Percentiles rank a stretch among this genome's conserved stretches.
Conservation (phyloP, 2,329 filamentous ascomycete genomes). For the Fusarium circinatum region DNA sequence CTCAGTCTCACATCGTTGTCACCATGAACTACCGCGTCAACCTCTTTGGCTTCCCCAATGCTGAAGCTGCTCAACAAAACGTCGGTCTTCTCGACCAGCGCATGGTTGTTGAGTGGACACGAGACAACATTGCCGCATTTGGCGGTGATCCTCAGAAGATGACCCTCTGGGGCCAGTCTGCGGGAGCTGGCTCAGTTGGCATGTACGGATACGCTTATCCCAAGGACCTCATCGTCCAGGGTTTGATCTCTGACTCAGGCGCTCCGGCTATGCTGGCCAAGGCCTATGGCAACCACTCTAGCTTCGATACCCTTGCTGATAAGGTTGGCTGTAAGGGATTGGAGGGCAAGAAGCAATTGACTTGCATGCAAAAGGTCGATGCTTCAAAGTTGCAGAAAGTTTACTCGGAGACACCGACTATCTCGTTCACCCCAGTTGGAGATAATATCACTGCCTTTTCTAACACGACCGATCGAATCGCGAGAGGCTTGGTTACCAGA, state of each 20-base stretch:
- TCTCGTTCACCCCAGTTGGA: slow-evolving; percentile 1
- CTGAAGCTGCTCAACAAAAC: slow-evolving; percentile 3
- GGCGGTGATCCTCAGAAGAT: neutral
- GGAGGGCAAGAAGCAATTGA: neutral
- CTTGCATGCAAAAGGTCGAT: slow-evolving; percentile 10
- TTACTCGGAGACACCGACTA: slow-evolving; percentile 1
- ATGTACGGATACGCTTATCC: slow-evolving; percentile 21
- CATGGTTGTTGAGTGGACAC: slow-evolving; percentile 20
- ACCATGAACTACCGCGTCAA: slow-evolving; percentile 22
- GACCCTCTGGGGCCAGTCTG: slow-evolving; percentile 14
- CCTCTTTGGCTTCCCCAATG: slow-evolving; percentile 13
- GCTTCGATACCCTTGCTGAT: neutral
- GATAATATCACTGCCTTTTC: slow-evolving; percentile 5
- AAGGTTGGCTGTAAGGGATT: neutral
- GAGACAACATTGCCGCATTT: neutral
- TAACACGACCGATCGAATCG: slow-evolving; percentile 4
- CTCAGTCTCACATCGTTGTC: slow-evolving; percentile 13
- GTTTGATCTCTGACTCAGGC: slow-evolving; percentile 5
- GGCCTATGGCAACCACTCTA: neutral
- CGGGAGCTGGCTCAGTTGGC: slow-evolving; percentile 13
- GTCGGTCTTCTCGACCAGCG: slow-evolving; percentile 9
- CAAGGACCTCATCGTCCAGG: slow-evolving; percentile 2
- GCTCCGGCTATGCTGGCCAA: slow-evolving; percentile 3
- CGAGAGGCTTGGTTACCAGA: neutral
- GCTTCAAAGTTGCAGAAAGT: neutral